Evolutionary conservation across 1,139 yeast genomes (phyloP).

Genomic region (Geotrichum europaeum): DNA sequence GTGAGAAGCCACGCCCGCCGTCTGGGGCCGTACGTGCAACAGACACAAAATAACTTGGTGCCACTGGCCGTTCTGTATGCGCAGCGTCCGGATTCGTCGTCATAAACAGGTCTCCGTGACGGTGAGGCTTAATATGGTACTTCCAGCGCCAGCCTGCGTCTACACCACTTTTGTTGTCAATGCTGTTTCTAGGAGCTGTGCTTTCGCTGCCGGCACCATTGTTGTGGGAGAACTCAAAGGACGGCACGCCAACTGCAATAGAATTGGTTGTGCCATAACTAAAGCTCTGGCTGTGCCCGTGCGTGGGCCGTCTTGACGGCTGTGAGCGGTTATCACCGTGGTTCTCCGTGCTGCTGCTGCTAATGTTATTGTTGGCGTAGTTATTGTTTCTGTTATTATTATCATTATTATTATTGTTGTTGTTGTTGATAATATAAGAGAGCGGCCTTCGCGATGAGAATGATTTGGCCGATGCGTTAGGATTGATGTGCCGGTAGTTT

Average conservation of each 20-base stretch:
- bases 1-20: conserved; percentile 3
- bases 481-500: conserved; percentile 1
- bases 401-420: neutral
- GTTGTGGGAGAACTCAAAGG: neutral
- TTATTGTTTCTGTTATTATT: neutral
- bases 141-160: neutral
- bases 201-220: neutral
- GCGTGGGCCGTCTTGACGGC: neutral
- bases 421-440: conserved; percentile 1
- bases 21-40: neutral
- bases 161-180: neutral
- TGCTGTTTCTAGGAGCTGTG: neutral
- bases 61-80: neutral
- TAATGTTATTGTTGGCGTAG: neutral
- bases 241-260: conserved; percentile 6
- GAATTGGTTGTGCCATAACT: neutral
- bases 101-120: neutral
- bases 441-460: conserved; percentile 8
- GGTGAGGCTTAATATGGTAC: neutral
- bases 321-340: neutral
- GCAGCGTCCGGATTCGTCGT: conserved; percentile 6
- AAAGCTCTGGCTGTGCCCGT: neutral
- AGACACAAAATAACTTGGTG: conserved; percentile 3
- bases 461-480: conserved; percentile 1
- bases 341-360: neutral